Percentiles rank a stretch among this genome's conserved stretches.
Conservation (phyloP, 2,329 filamentous ascomycete genomes). For the Saccharata proteae region DNA sequence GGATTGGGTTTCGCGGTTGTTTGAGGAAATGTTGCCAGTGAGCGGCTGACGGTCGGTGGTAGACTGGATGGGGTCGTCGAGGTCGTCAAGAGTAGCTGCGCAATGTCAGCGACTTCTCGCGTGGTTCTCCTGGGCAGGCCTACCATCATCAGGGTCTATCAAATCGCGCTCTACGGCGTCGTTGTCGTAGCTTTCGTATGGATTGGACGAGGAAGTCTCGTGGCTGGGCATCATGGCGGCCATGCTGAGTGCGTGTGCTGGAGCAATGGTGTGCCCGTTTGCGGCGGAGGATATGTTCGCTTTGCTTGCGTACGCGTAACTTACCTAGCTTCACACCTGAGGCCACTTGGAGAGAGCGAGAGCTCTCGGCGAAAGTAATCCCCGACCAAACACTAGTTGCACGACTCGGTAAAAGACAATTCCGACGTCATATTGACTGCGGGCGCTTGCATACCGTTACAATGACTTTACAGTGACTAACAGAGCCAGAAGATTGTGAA, state of each 20-base stretch:
- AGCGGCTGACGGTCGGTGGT: constrained; percentile 66
- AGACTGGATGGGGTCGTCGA: constrained; percentile 69
- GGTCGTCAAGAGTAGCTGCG: constrained; percentile 74
- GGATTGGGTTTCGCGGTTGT: constrained; percentile 49
- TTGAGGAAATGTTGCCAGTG: constrained; percentile 66
- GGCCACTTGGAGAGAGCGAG: no score
- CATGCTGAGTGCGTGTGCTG: no score
- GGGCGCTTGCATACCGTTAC: no score
- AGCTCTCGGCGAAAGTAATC: no score
- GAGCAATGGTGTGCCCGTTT: no score
- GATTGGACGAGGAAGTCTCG: constrained; percentile 19
- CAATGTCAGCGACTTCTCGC: constrained; percentile 3
- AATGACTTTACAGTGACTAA: no score
- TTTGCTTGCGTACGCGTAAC: neutral
- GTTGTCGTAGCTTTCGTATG: constrained; percentile 31
- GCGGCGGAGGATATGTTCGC: neutral
- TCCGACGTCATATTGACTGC: no score
- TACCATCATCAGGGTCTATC: constrained; percentile 42
- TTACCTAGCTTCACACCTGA: no score
- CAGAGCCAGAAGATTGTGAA: no score
- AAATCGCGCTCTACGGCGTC: constrained; percentile 37
- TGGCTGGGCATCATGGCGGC: constrained; percentile 34
- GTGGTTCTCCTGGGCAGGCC: constrained; percentile 10
- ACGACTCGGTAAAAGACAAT: no score
- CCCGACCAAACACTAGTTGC: no score